phyloP scores from a whole-genome alignment of 768 basidiomycete species.

The Tulasnella calospora region DNA sequence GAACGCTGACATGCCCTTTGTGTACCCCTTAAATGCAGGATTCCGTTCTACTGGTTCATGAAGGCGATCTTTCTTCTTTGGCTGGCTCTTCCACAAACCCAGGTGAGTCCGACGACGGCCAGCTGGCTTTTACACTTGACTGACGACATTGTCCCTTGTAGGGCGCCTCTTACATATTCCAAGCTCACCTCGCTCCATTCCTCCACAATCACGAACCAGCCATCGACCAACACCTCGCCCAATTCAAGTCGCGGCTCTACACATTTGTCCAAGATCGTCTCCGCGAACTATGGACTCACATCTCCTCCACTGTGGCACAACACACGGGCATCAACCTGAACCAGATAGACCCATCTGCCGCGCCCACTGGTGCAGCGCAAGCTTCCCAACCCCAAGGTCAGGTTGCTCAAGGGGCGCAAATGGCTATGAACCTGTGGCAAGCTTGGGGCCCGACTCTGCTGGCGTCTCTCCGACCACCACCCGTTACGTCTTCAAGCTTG shows the following conservation, averaged over 20 bases:
- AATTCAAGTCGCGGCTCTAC: conserved; percentile 55
- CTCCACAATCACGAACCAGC: conserved; percentile 75
- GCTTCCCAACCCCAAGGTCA: conserved; percentile 41
- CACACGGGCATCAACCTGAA: conserved; percentile 23
- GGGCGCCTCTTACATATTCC: conserved; percentile 83
- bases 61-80: conserved; percentile 85
- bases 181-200: conserved; percentile 71
- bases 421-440: conserved; percentile 66
- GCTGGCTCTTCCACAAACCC: conserved; percentile 83
- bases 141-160: conserved; percentile 30
- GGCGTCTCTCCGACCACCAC: conserved; percentile 58
- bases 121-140: not conserved
- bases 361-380: conserved; percentile 12
- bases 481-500: conserved; percentile 38
- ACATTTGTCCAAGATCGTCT: conserved; percentile 60
- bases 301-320: conserved; percentile 39
- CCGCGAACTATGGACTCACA: conserved; percentile 60
- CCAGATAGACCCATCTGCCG: not conserved
- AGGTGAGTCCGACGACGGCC: conserved; percentile 30
- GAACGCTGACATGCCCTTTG: conserved; percentile 5
- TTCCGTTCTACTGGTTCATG: conserved; percentile 80
- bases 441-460: conserved; percentile 70
- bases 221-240: conserved; percentile 75
- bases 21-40: conserved; percentile 45
- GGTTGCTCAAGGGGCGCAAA: conserved; percentile 51